Evolutionary conservation across 2,329 filamentous ascomycete species (phyloP), one percentile per base, ranked within the genome.

Genomic region (Xylariaceae sp.): DNA sequence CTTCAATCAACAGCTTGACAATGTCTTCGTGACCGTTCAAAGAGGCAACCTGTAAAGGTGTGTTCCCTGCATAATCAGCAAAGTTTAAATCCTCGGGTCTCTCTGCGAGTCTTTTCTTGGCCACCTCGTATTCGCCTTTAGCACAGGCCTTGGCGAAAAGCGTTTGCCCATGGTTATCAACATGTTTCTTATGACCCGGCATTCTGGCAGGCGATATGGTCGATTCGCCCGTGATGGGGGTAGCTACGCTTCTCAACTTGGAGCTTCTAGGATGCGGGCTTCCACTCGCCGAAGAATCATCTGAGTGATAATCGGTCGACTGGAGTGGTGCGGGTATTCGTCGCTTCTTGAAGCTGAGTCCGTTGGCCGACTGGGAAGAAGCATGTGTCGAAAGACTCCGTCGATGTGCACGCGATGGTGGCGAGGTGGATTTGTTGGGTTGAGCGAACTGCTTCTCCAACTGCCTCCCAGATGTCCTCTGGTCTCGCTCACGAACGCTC

Each of bases 41-140:
- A 21, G 89, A 81, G 23, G 92, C 90, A 50, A 95, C 92, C 61
- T 98, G 92, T 23, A 98, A 70, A 16, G 92, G 92, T 1, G 90
- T 94, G 55, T 97, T 97, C n/a, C 88, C 87, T 11, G 92, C 92
- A 59, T 95, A 94, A 57, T 98, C 92, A 16, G 86, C 80, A 41
- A 89, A 76, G 52, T 98, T 86, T 38, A 97, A 64, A 61, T 97
- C 88, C 46, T 94, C 86, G 0, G 88, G 88, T 14, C 88, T 78
- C 57, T 94, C 86, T 7, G 75, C 70, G 21, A 88, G 74, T 47
- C 85, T 78, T 51, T 78, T 74, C 59, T 85, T 89, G 12, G 87
- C 88, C 8, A 72, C 70, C 2, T 90, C 85, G 39, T 92, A 76
- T 56, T 94, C 87, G 35, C 88, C 88, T 51, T 83, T 81, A 26